Conservation (phyloP, 768 basidiomycete genomes). For the Naganishia kalamii region DNA sequence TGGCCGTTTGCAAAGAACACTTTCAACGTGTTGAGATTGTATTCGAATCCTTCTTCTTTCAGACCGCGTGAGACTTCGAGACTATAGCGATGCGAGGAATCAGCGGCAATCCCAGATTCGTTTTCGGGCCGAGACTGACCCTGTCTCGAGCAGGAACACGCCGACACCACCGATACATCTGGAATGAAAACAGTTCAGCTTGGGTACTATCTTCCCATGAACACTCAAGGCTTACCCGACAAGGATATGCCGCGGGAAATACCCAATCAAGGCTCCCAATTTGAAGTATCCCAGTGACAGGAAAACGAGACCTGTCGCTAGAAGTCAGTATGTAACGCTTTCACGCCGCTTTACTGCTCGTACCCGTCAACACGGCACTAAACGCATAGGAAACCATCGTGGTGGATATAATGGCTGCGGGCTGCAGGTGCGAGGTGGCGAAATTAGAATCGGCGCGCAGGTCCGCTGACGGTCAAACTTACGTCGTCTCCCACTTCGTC, state of each 20-base stretch:
- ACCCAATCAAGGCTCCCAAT: conserved; percentile 79
- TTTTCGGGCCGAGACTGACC: conserved; percentile 51
- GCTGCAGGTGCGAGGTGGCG: conserved; percentile 24
- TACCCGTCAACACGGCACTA: conserved; percentile 79
- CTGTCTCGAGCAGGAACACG: conserved; percentile 81
- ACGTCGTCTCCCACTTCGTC: conserved; percentile 63
- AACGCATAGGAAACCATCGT: conserved; percentile 83
- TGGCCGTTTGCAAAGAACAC: conserved; percentile 62
- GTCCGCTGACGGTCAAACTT: conserved; percentile 17
- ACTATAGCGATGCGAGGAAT: conserved; percentile 35
- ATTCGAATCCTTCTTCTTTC: conserved; percentile 64
- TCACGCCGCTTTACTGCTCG: not conserved
- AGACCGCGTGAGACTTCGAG: conserved; percentile 79
- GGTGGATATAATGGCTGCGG: conserved; percentile 73
- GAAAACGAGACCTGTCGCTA: conserved; percentile 61
- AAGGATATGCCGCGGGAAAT: conserved; percentile 92
- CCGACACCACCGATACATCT: conserved; percentile 85
- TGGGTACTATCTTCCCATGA: conserved; percentile 51
- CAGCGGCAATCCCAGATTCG: not conserved
- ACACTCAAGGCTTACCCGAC: conserved; percentile 63
- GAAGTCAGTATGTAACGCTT: not conserved
- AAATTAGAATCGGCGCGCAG: not conserved
- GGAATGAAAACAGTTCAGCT: conserved; percentile 5
- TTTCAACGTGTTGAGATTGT: conserved; percentile 60
- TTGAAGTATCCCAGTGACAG: conserved; percentile 77